phyloP scores from a whole-genome alignment of 176 grass and related monocot genomes.

The Bolboschoenus planiculmis region DNA sequence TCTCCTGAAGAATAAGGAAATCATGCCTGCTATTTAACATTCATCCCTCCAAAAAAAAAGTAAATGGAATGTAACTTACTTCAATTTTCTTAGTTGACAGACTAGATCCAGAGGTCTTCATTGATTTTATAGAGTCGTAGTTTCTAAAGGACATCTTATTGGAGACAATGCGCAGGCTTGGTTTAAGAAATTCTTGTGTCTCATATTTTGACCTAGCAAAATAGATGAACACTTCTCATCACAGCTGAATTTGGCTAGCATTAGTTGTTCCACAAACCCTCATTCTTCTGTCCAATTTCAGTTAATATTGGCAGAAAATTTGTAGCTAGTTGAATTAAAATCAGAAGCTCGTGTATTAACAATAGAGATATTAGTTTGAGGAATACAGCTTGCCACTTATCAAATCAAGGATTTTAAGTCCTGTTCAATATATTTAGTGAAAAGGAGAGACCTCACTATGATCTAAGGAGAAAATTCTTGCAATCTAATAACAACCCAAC shows the following conservation, averaged over 20 bases:
- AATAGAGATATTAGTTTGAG: neutral
- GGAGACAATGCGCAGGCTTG: constrained; percentile 82
- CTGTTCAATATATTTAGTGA: neutral
- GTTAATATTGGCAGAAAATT: neutral
- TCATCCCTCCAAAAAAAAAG: neutral
- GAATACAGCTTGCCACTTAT: neutral
- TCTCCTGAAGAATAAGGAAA: neutral
- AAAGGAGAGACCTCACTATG: neutral
- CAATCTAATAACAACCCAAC: neutral
- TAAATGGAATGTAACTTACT: constrained; percentile 31
- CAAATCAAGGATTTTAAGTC: neutral
- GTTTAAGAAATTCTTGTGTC: constrained; percentile 95
- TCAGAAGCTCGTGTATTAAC: neutral
- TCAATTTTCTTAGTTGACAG: constrained; percentile 43
- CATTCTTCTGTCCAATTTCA: neutral
- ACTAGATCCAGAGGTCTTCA: constrained; percentile 33
- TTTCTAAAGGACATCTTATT: constrained; percentile 72
- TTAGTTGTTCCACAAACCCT: neutral
- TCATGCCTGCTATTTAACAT: constrained; percentile 25
- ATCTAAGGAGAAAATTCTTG: neutral
- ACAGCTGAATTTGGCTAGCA: neutral
- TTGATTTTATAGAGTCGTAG: constrained; percentile 53
- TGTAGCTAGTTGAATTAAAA: neutral
- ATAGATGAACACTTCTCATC: neutral
- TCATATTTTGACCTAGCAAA: constrained; percentile 79